Conservation (phyloP, 192 early-diverging fungal species). For the Umbelopsis sp. region DNA sequence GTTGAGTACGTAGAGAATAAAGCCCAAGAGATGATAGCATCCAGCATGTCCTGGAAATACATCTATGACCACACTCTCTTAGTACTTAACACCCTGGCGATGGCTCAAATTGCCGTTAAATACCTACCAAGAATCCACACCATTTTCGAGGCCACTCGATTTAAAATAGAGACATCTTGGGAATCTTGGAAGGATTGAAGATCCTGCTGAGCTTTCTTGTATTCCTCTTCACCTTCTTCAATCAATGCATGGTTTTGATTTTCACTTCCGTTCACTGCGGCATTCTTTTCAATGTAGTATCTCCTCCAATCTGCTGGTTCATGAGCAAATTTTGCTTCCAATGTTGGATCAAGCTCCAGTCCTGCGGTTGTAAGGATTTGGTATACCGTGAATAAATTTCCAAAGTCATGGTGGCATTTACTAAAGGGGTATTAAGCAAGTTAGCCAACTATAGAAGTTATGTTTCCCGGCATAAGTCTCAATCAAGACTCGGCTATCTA, state of each 20-base stretch:
- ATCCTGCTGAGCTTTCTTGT: conserved; percentile 43
- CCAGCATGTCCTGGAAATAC: conserved; percentile 56
- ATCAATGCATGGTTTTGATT: conserved; percentile 35
- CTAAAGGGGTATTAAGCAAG: conserved; percentile 22
- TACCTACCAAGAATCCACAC: conserved; percentile 50
- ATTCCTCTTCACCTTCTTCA: conserved; percentile 49
- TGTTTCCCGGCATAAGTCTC: background rate
- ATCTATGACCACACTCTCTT: conserved; percentile 26
- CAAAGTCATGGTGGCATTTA: conserved; percentile 56
- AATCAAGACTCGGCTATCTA: background rate
- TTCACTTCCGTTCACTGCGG: conserved; percentile 33
- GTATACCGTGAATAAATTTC: conserved; percentile 53
- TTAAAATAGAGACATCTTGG: conserved; percentile 43
- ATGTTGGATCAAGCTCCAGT: conserved; percentile 41
- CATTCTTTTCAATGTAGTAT: conserved; percentile 47
- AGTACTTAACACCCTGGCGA: too few species aligned
- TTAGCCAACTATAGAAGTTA: background rate
- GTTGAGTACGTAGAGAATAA: conserved; percentile 55
- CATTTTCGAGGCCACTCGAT: conserved; percentile 50
- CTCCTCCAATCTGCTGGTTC: conserved; percentile 52
- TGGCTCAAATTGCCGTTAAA: background rate
- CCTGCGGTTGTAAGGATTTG: conserved; percentile 50
- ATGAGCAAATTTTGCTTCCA: conserved; percentile 24
- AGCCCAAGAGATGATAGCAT: conserved; percentile 56
- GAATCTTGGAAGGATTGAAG: conserved; percentile 46